phyloP scores from a whole-genome alignment of 148 eudicot species.

The Amaranthus hypochondriacus region DNA sequence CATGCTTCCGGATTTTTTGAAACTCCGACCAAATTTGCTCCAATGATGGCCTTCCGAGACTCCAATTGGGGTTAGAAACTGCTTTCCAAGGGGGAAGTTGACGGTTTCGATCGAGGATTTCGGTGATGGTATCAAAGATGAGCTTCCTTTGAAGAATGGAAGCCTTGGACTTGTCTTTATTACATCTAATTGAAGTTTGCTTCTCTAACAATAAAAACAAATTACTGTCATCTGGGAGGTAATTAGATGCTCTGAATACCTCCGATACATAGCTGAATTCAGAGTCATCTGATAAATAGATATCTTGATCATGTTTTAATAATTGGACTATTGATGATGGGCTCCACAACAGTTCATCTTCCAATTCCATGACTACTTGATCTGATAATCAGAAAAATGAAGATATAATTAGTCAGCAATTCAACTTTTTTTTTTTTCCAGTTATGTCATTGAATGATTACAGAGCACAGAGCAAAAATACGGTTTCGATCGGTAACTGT shows the following conservation, averaged over 20 bases:
- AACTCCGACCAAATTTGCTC: slow-evolving; percentile 60
- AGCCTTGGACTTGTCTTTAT: slow-evolving; percentile 41
- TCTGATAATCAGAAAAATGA: slow-evolving; percentile 28
- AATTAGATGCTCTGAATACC: slow-evolving; percentile 56
- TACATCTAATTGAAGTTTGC: slow-evolving; percentile 48
- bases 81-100: slow-evolving; percentile 71
- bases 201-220: slow-evolving; percentile 61
- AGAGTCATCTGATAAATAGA: slow-evolving; percentile 32
- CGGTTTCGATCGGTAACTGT: too few relatives aligned
- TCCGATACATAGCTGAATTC: slow-evolving; percentile 69
- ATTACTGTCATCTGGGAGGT: slow-evolving; percentile 51
- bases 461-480: too few relatives aligned
- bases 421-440: not conserved
- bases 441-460: too few relatives aligned
- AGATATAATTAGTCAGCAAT: slow-evolving; percentile 14
- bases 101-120: slow-evolving; percentile 54
- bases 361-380: slow-evolving; percentile 42
- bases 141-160: slow-evolving; percentile 60
- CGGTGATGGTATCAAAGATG: slow-evolving; percentile 48
- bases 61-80: not conserved
- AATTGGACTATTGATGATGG: slow-evolving; percentile 34
- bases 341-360: slow-evolving; percentile 73
- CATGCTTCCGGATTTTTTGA: slow-evolving; percentile 43
- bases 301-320: slow-evolving; percentile 33
- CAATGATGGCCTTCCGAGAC: slow-evolving; percentile 15